A percentile compares a stretch with the other conserved stretches of the same genome.
Conservation (phyloP, 345 rosid species). For the Populus simonii region DNA sequence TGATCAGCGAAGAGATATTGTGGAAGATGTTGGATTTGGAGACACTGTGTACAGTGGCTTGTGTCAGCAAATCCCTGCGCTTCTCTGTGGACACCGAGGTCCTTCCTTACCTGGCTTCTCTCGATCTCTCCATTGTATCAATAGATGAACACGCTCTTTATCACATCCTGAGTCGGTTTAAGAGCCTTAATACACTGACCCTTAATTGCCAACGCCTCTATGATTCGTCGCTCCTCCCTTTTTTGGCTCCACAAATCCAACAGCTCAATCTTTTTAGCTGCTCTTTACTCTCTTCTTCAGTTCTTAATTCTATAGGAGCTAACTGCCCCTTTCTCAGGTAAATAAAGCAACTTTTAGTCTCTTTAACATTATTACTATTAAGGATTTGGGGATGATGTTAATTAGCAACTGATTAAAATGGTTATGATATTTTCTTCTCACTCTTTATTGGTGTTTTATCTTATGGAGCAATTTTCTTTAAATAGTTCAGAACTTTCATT, state of each 20-base stretch:
- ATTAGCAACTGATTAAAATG: no score
- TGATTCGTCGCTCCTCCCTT: slow-evolving; percentile 20
- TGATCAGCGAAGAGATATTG: slow-evolving; percentile 44
- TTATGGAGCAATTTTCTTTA: no score
- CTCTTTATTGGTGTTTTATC: no score
- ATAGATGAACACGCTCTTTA: slow-evolving; percentile 37
- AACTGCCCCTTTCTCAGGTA: slow-evolving; percentile 61
- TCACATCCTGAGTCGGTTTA: slow-evolving; percentile 28
- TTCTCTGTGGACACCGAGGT: slow-evolving; percentile 34
- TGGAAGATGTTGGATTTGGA: slow-evolving; percentile 43
- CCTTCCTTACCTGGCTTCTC: slow-evolving; percentile 41
- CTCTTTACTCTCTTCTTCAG: slow-evolving; percentile 29
- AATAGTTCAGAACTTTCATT: no score
- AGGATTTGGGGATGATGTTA: no score
- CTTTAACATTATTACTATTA: no score
- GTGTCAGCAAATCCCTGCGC: slow-evolving; percentile 47
- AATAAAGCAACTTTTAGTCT: no score
- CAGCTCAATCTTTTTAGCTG: slow-evolving; percentile 51
- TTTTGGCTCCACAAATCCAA: slow-evolving; percentile 33
- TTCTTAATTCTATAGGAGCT: slow-evolving; percentile 37
- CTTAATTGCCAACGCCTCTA: slow-evolving; percentile 54
- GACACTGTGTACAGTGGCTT: slow-evolving; percentile 46
- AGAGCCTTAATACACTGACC: slow-evolving; percentile 28
- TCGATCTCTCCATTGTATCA: slow-evolving; percentile 32
- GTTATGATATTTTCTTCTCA: no score